Base-by-base conservation (phyloP, 2,329 filamentous ascomycete genomes). In the Calonectria honghensis region DNA sequence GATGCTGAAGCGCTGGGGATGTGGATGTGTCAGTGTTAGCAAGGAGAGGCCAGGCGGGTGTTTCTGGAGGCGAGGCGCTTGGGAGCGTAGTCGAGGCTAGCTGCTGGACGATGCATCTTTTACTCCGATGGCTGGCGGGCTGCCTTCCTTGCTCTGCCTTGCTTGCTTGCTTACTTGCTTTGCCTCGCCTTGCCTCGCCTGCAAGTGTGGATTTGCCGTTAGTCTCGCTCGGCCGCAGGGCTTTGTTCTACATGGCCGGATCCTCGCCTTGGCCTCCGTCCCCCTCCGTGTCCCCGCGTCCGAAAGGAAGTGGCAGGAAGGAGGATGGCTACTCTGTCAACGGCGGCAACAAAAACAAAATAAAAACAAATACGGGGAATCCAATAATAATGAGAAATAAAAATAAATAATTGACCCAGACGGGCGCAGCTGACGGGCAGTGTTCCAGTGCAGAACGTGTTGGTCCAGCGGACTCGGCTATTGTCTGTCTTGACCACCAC, bases 21-120 rank as follows among this genome's bases (percentile, higher is more conserved):
- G 78, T 77, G 32, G 5, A 24, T 24, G 32, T 35, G 75, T 73
- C 75, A 80, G 79, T 73, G 66, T 68, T 29, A 35, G 11, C 51
- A 65, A 61, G 72, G 72, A 63, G 71, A 50, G 48, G 71, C 27
- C 59, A 50, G 71, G 41, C 32, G 54, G 70, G 63, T 68, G 41
- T 54, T 54, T 67, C 51, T 74, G 61, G 41, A 70, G 51, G 66
- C 35, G 27, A 50, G 52, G 63, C 63, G 32, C 39, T 59, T 63
- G 48, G 37, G 37, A 24, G 32, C 45, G 32, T 51, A 52, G 27
- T 24, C 27, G 27, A 50, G 39, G 41, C 61, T 50, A 48, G 61
- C 41, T 65, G 61, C 41, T 65, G 39, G 16, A 7, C 41, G 32
- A 52, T 45, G 39, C 54, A 37, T 45, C 68, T 70, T 50, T 64